Evolutionary conservation across 345 rosid genomes (phyloP).

Genomic region (Gossypium rotundifolium): DNA sequence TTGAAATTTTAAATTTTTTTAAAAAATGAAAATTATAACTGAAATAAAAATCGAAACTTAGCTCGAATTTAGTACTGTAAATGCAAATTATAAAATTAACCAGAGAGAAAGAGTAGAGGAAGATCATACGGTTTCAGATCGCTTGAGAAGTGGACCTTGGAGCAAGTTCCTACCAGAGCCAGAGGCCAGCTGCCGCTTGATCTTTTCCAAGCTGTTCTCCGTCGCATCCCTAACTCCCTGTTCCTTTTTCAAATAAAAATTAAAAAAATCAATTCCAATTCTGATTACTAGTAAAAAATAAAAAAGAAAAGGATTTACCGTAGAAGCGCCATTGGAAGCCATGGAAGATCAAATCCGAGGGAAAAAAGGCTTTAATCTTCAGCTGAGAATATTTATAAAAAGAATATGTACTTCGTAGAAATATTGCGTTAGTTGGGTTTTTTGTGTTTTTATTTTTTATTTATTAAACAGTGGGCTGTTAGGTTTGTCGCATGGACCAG

Average conservation of each 20-base stretch:
- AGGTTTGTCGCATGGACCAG: background rate
- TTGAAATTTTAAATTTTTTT: background rate
- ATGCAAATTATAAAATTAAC: background rate
- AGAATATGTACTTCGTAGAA: background rate
- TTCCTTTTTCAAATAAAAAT: slow-evolving; percentile 5
- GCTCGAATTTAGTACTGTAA: background rate
- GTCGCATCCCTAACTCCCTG: slow-evolving; percentile 53
- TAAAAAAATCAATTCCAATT: background rate
- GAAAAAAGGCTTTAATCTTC: background rate
- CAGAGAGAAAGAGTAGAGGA: background rate
- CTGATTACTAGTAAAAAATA: background rate
- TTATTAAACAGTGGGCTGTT: background rate
- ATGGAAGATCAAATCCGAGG: slow-evolving; percentile 28
- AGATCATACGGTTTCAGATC: slow-evolving; percentile 83
- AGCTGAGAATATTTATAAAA: background rate
- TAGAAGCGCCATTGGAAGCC: slow-evolving; percentile 86
- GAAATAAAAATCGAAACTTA: background rate
- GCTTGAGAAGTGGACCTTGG: slow-evolving; percentile 97
- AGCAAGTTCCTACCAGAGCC: slow-evolving; percentile 85
- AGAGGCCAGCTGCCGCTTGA: slow-evolving; percentile 89
- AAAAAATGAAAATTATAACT: background rate
- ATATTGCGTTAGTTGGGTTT: background rate
- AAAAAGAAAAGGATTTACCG: slow-evolving; percentile 36
- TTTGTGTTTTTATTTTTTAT: background rate
- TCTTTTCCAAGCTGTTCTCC: slow-evolving; percentile 87